Evolutionary conservation across 768 basidiomycete genomes (phyloP).

Genomic region (Sarcomyxa edulis): DNA sequence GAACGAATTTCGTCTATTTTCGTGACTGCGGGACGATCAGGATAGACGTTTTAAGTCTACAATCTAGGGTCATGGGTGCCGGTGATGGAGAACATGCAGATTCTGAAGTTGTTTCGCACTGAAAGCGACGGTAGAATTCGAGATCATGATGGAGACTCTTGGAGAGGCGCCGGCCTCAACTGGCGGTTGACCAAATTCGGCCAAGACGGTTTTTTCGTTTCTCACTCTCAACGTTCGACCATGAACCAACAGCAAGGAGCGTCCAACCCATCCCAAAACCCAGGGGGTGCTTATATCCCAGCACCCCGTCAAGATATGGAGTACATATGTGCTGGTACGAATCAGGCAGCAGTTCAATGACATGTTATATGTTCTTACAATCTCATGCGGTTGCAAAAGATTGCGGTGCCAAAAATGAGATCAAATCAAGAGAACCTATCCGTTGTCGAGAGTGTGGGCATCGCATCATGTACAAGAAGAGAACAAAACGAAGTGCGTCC

Average conservation of each 20-base stretch:
- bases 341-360: slow-evolving; percentile 2
- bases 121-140: too few relatives aligned
- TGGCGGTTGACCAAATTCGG: too few relatives aligned
- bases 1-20: too few relatives aligned
- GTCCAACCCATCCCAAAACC: slow-evolving; percentile 12
- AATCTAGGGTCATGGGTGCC: too few relatives aligned
- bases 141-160: too few relatives aligned
- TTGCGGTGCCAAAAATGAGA: slow-evolving; percentile 89
- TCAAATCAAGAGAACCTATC: slow-evolving; percentile 87
- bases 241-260: slow-evolving; percentile 35
- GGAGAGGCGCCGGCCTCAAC: too few relatives aligned
- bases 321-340: slow-evolving; percentile 79
- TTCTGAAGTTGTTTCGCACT: too few relatives aligned
- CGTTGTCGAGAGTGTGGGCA: slow-evolving; percentile 96
- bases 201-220: too few relatives aligned
- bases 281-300: slow-evolving; percentile 23
- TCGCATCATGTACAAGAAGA: slow-evolving; percentile 98
- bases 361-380: slow-evolving; percentile 5
- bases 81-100: too few relatives aligned
- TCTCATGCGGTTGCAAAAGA: slow-evolving; percentile 40
- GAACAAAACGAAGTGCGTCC: slow-evolving; percentile 84
- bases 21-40: too few relatives aligned
- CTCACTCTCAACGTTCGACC: slow-evolving; percentile 12
- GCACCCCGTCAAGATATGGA: slow-evolving; percentile 66
- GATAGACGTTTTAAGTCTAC: too few relatives aligned